Percentiles rank a stretch among this genome's conserved stretches.
Evolutionary conservation across 2,329 filamentous ascomycete species (phyloP).

Genomic region (Lachnellula suecica): DNA sequence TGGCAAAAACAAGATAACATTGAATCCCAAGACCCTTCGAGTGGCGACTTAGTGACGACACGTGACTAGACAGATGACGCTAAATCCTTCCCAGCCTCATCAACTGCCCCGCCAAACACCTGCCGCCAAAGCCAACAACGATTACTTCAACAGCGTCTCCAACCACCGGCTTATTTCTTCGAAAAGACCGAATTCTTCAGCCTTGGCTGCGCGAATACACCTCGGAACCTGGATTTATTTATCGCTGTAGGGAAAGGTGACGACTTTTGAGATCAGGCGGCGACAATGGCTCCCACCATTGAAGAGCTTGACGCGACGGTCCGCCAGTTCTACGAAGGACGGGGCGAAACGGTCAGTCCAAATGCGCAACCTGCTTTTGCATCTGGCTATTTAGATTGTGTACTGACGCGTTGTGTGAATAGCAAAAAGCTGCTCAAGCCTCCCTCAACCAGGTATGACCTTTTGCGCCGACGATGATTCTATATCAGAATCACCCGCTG

Average conservation of each 20-base stretch:
- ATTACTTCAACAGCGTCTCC: conserved; percentile 20
- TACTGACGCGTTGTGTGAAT: conserved; percentile 42
- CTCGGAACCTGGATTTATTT: conserved; percentile 13
- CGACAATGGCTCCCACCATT: conserved; percentile 69
- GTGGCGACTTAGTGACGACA: no score
- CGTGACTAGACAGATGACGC: not conserved
- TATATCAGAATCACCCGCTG: conserved; percentile 15
- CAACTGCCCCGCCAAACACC: conserved; percentile 7
- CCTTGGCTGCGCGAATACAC: conserved; percentile 26
- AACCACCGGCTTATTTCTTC: conserved; percentile 15
- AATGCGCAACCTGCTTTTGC: conserved; percentile 4
- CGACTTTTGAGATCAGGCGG: conserved; percentile 29
- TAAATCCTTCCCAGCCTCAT: conserved; percentile 7
- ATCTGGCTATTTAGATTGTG: conserved; percentile 10
- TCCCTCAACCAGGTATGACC: conserved; percentile 81
- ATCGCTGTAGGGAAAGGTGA: conserved; percentile 25
- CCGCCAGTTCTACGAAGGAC: conserved; percentile 95
- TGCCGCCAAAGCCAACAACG: conserved; percentile 14
- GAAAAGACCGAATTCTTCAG: conserved; percentile 19
- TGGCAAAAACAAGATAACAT: no score
- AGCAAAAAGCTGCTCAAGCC: conserved; percentile 97
- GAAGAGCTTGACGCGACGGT: conserved; percentile 95
- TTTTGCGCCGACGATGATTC: conserved; percentile 18
- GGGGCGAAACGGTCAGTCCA: conserved; percentile 79
- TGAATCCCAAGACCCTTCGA: no score